Base-by-base conservation (phyloP, 768 basidiomycete genomes). In the Cystobasidium onofrii region DNA sequence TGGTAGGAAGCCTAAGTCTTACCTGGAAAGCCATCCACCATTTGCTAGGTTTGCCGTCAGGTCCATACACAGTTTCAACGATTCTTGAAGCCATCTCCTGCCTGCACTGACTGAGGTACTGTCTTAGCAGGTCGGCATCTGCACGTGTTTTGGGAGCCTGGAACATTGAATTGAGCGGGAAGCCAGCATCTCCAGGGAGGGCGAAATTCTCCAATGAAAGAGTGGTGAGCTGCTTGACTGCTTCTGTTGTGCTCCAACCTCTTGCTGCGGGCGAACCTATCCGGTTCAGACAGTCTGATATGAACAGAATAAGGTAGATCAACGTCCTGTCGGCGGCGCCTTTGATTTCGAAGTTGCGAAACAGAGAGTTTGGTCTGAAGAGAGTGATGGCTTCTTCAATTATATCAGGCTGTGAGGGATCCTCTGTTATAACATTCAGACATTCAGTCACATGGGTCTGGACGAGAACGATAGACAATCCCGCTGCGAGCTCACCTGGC, bases 341-440 rank as follows among this genome's bases (percentile, higher is more conserved):
- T 31, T 97, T 95, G 86, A 99, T 98, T 84, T 99, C 96, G 79
- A 98, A 99, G 84, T 98, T 98, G 80, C 96, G 89, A 84, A 99
- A 99, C 75, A 99, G 89, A 43, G 94, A 96, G 83, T 99, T 99
- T 79, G 95, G 94, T 70, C 96, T 90, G 84, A 99, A 99, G 74
- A 98, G 87, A 83, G 95, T 91, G 57, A 99, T 84, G 0, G 92
- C 89, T 83, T 99, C 96, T 82, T 97, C 94, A 76, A 98, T 86
- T 78, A 98, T 92, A 81, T 99, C 96, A 31, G 87, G 86, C 74
- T 87, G 83, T 10, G 86, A 85, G 0, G 87, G 85, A 80, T 95
- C 91, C 71, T 89, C 94, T 94, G 80, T 34, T 15, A 1, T 50
- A n/a, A 34, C 13, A 17, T 15, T 34, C 36, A 3, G 23, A 34